Evolutionary conservation across 2,329 filamentous ascomycete species (phyloP), one percentile per base, ranked within the genome.

Genomic region (Zasmidium citrigriseum): DNA sequence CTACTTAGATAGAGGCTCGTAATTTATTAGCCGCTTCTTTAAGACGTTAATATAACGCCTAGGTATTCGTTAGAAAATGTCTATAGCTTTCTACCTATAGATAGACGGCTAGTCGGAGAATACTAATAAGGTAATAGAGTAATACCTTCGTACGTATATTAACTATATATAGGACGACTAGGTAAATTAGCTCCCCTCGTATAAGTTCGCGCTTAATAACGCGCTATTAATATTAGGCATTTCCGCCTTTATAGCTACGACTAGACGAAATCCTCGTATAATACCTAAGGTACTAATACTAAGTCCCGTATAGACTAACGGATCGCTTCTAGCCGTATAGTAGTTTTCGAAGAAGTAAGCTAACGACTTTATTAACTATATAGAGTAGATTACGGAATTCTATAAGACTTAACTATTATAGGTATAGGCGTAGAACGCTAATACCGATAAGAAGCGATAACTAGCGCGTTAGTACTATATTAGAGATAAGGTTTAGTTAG

Each of bases 111-210:
- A 55, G 46, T 21, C 23, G 2, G 18, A 55, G 53, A 48, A 45
- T 18, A 48, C 25, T 9, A 55, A 55, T 44, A 22, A 48, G 53
- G 22, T 20, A 25, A 2, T 55, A 49, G 44, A 55, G 23, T 18
- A 48, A 23, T 55, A 55, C 22, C 45, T 55, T 11, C 5, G 18
- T 11, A 16, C 44, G 1, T 55, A 55, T 20, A n/a, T 50, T 29
- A 25, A 7, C 14, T 34, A 34, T 14, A 14, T 14, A 7, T 34
- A 34, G 14, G 27, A 34, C 14, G 14, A 34, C 27, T 34, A 34
- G 27, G 14, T 34, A 34, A 14, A 34, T 14, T 34, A 34, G 27
- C 27, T 34, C 7, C 27, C 27, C 7, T 34, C 27, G 7, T 7
- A 14, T 14, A 14, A 34, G 14, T 34, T 34, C 14, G 14, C 27